phyloP scores from a whole-genome alignment of 768 basidiomycete genomes.

The Lentinus tigrinus region DNA sequence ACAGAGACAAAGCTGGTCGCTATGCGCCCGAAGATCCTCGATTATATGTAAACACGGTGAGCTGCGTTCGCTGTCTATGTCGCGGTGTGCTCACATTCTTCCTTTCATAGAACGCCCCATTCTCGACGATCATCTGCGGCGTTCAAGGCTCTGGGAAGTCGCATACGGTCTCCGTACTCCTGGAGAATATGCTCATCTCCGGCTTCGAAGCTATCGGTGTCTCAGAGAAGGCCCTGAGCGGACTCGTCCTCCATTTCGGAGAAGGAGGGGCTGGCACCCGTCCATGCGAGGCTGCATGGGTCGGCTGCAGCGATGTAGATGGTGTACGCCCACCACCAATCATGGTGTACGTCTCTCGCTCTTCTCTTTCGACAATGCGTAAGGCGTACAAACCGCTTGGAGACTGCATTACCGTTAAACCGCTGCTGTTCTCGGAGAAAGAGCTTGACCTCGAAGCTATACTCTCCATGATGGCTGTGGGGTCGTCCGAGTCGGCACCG shows the following conservation, averaged over 20 bases:
- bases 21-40: constrained; percentile 45
- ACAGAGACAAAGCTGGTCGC: constrained; percentile 24
- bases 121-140: constrained; percentile 74
- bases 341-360: constrained; percentile 44
- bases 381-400: constrained; percentile 25
- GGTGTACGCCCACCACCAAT: constrained; percentile 40
- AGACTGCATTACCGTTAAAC: constrained; percentile 47
- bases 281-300: constrained; percentile 69
- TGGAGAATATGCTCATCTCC: constrained; percentile 71
- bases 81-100: not conserved
- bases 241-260: constrained; percentile 68
- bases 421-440: constrained; percentile 51
- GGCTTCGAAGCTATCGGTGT: constrained; percentile 47
- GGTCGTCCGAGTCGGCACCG: constrained; percentile 58
- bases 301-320: constrained; percentile 59
- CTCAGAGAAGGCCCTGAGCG: constrained; percentile 53
- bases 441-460: constrained; percentile 72
- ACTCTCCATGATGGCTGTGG: constrained; percentile 73
- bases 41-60: constrained; percentile 68
- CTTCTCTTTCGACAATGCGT: constrained; percentile 41
- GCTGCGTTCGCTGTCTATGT: not conserved
- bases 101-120: constrained; percentile 58
- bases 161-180: constrained; percentile 63
- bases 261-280: constrained; percentile 58
- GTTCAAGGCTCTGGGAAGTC: constrained; percentile 80